A percentile compares a stretch with the other conserved stretches of the same genome.
phyloP scores from a whole-genome alignment of 805 yeast genomes.

The Schwanniomyces occidentalis region DNA sequence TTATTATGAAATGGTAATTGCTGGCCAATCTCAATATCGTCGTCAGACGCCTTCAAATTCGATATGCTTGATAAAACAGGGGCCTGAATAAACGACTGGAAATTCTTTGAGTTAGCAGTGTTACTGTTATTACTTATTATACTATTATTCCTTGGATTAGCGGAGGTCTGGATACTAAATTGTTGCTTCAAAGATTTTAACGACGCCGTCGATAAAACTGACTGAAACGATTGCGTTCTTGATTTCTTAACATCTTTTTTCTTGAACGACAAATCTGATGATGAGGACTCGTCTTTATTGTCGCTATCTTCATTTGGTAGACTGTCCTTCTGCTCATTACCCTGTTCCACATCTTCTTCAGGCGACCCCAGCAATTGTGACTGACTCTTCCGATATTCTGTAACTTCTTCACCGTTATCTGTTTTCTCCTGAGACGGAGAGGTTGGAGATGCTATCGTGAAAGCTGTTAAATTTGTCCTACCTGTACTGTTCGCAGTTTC shows the following conservation, averaged over 20 bases:
- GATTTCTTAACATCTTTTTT: conserved; percentile 38
- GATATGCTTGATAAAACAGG: conserved; percentile 43
- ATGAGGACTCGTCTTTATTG: conserved; percentile 11
- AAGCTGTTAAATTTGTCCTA: too few relatives aligned
- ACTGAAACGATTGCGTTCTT: conserved; percentile 45
- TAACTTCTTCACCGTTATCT: too few relatives aligned
- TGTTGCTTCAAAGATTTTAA: conserved; percentile 39
- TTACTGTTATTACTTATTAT: conserved; percentile 22
- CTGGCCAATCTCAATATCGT: conserved; percentile 42
- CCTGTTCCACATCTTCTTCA: too few relatives aligned
- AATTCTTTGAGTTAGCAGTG: conserved; percentile 31
- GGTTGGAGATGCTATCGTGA: too few relatives aligned
- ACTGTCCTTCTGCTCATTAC: too few relatives aligned
- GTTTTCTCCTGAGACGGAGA: too few relatives aligned
- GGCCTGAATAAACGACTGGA: conserved; percentile 47
- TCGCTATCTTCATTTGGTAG: conserved; percentile 10
- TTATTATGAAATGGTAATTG: conserved; percentile 38
- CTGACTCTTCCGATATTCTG: too few relatives aligned
- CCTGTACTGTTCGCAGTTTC: too few relatives aligned
- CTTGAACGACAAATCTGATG: conserved; percentile 29
- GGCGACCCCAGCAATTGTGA: too few relatives aligned
- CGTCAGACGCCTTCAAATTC: conserved; percentile 24
- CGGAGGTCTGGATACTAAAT: conserved; percentile 7
- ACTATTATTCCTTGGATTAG: conserved; percentile 15
- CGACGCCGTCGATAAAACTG: conserved; percentile 45